phyloP scores from a whole-genome alignment of 805 yeast genomes.

The Metschnikowia koreensis region DNA sequence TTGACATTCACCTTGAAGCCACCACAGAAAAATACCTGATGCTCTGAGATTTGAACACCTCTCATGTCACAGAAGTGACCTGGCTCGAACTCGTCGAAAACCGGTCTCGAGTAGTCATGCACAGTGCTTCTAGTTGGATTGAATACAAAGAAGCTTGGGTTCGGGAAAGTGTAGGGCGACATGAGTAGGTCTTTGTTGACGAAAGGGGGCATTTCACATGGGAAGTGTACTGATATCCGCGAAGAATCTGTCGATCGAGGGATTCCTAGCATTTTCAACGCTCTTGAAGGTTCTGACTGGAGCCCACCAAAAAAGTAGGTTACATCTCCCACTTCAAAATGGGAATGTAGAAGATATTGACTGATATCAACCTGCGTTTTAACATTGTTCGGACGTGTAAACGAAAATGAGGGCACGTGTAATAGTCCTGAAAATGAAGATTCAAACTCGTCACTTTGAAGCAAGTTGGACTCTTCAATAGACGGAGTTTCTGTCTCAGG shows the following conservation, averaged over 20 bases:
- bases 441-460: slow-evolving; percentile 14
- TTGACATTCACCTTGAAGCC: slow-evolving; percentile 50
- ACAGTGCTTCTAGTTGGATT: slow-evolving; percentile 34
- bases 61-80: slow-evolving; percentile 50
- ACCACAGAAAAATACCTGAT: slow-evolving; percentile 65
- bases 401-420: slow-evolving; percentile 15
- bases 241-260: slow-evolving; percentile 30
- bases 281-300: slow-evolving; percentile 14
- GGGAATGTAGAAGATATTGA: slow-evolving; percentile 28
- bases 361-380: not conserved
- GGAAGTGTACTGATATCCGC: slow-evolving; percentile 36
- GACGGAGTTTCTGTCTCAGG: not conserved
- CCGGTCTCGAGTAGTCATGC: slow-evolving; percentile 25
- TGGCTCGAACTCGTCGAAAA: slow-evolving; percentile 42
- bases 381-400: slow-evolving; percentile 6
- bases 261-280: slow-evolving; percentile 29
- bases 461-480: not conserved
- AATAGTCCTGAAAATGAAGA: slow-evolving; percentile 19
- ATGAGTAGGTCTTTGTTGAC: slow-evolving; percentile 34
- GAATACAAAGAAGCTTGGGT: slow-evolving; percentile 25
- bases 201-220: slow-evolving; percentile 40
- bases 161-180: slow-evolving; percentile 45
- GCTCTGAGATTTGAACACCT: slow-evolving; percentile 49
- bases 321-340: slow-evolving; percentile 29
- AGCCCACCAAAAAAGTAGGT: slow-evolving; percentile 42